A percentile compares a stretch with the other conserved stretches of the same genome.
These are phyloP conservation scores for Yamadazyma dendronema DNA, from an alignment of 1,139 yeast species.

Conservation along the genomic window DNA sequence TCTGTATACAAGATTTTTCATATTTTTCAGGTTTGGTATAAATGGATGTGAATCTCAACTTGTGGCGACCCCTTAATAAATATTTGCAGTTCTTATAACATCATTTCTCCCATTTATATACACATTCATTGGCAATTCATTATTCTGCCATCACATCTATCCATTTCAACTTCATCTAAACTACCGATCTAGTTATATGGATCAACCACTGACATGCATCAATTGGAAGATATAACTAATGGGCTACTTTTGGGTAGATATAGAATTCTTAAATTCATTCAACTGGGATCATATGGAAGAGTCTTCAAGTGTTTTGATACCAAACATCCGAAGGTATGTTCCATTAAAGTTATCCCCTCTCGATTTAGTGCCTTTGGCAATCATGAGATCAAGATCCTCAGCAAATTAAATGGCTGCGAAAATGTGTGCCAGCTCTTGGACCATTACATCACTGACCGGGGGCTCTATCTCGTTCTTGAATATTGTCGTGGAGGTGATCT, in stretches of 20 bases:
- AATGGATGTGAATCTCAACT: too few relatives aligned
- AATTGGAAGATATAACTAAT: conserved; percentile 2
- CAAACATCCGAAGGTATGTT: conserved; percentile 28
- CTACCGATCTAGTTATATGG: background rate
- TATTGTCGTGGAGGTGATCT: conserved; percentile 45
- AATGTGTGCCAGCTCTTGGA: conserved; percentile 47
- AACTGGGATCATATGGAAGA: conserved; percentile 53
- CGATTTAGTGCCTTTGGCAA: conserved; percentile 31
- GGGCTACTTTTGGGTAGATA: conserved; percentile 29
- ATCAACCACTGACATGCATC: background rate
- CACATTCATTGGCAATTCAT: too few relatives aligned
- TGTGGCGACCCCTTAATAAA: too few relatives aligned
- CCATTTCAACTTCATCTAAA: too few relatives aligned
- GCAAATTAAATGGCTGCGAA: conserved; percentile 30
- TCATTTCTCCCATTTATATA: too few relatives aligned
- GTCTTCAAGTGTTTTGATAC: conserved; percentile 48
- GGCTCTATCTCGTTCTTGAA: conserved; percentile 46
- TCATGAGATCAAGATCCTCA: conserved; percentile 46
- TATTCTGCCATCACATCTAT: too few relatives aligned
- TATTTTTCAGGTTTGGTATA: background rate
- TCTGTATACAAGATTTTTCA: background rate
- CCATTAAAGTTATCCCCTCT: conserved; percentile 22
- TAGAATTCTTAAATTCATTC: conserved; percentile 37
- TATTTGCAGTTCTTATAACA: too few relatives aligned
- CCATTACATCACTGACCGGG: conserved; percentile 39